These are phyloP conservation scores for Claviceps spartinae DNA, from an alignment of 2,329 filamentous ascomycete genomes.

Conservation along the genomic window DNA sequence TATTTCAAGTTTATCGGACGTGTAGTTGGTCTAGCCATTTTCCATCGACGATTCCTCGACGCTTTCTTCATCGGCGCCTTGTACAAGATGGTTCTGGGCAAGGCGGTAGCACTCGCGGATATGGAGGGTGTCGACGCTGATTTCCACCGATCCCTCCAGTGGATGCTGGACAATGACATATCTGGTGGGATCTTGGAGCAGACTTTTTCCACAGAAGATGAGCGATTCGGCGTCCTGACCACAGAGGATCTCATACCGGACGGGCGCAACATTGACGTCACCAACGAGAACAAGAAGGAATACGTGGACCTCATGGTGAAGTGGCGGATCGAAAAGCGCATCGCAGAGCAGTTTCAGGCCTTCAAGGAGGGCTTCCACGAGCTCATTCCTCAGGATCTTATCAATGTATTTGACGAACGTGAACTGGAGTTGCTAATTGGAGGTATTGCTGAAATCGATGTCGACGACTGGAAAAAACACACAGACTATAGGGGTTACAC, in stretches of 20 bases:
- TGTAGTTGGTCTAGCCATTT: constrained; percentile 92
- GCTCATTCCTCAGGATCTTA: constrained; percentile 86
- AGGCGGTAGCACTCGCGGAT: constrained; percentile 79
- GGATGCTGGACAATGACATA: constrained; percentile 97
- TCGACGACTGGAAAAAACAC: constrained; percentile 99
- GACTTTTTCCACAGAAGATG: constrained; percentile 94
- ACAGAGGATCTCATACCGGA: constrained; percentile 88
- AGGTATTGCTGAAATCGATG: constrained; percentile 98
- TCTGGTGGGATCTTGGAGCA: constrained; percentile 81
- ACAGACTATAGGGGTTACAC: constrained; percentile 98
- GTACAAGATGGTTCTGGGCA: constrained; percentile 98
- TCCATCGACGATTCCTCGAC: constrained; percentile 93
- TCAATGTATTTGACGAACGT: constrained; percentile 97
- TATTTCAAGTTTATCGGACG: constrained; percentile 99
- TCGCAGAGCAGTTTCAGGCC: constrained; percentile 94
- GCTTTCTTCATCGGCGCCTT: constrained; percentile 98
- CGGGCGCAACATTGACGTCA: constrained; percentile 86
- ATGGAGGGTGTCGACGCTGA: constrained; percentile 99
- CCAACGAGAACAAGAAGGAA: constrained; percentile 97
- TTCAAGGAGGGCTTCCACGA: constrained; percentile 98
- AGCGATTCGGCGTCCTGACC: constrained; percentile 87
- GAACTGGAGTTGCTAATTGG: constrained; percentile 93
- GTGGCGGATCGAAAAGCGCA: constrained; percentile 98
- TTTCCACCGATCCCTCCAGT: constrained; percentile 90
- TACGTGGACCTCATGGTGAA: constrained; percentile 98